Conservation (phyloP, 768 basidiomycete species). For the Cyathus striatus region DNA sequence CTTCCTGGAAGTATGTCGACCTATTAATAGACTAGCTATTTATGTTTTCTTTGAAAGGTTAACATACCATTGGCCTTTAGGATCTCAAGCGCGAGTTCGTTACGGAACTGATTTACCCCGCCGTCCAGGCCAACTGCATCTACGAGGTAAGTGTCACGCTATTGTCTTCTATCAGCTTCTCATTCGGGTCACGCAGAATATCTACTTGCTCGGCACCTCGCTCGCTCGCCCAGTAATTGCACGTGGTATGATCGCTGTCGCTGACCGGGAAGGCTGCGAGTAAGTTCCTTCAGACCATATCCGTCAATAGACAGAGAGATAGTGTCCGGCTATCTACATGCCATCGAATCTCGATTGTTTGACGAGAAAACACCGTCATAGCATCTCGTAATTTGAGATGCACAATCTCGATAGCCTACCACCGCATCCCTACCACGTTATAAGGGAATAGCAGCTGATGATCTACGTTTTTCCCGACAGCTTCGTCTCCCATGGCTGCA, state of each 20-base stretch:
- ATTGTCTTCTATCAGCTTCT: no score
- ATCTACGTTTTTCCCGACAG: constrained; percentile 28
- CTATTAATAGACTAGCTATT: no score
- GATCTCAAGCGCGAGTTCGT: constrained; percentile 95
- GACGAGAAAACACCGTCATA: neutral
- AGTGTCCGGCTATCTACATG: no score
- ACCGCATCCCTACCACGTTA: neutral
- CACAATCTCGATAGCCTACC: neutral
- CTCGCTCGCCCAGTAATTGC: constrained; percentile 98
- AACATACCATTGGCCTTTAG: constrained; percentile 28
- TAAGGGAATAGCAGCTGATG: constrained; percentile 1
- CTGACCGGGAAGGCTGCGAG: constrained; percentile 93
- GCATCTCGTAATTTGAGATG: neutral
- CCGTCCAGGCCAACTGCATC: constrained; percentile 97
- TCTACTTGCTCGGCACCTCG: constrained; percentile 96
- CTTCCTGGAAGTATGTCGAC: constrained; percentile 70
- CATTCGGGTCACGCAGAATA: no score
- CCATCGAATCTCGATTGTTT: neutral
- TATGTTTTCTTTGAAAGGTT: neutral
- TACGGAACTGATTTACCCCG: constrained; percentile 95
- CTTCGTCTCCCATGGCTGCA: constrained; percentile 97
- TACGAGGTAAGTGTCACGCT: constrained; percentile 83
- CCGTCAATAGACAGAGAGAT: neutral
- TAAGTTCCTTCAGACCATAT: constrained; percentile 35
- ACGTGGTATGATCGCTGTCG: constrained; percentile 95